Evolutionary conservation across 495 filamentous ascomycete genomes (phyloP), one percentile per base, ranked within the genome.

Genomic region (Penicillium macrosclerotiorum): DNA sequence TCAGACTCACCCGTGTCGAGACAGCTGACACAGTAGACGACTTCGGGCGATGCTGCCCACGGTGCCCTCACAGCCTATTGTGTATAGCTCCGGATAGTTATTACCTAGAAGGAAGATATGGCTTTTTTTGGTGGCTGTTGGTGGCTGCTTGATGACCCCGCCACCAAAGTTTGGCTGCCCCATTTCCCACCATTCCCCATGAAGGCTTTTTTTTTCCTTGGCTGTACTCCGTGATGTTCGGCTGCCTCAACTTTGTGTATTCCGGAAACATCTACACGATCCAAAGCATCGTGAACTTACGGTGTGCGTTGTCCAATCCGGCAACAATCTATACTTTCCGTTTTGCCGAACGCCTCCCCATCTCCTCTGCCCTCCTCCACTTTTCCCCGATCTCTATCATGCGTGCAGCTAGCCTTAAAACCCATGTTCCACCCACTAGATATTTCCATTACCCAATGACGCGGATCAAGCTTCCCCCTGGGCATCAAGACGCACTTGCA

Each of bases 261-360:
- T 32, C 8, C 19, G 23, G 34, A 52, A 29, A 17, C 33, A 29
- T 29, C 20, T 36, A 14, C 33, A 36, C 11, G 11, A 9, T 17
- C 25, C 18, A 46, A 32, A 16, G 1, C 13, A 22, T 19, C 34
- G 8, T 19, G 33, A 37, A 55, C 36, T 55, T 57, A 54, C 57
- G 57, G 57, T 60, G 57, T 60, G 57, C 50, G 47, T 30, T 51
- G 50, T 55, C 12, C 26, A n/a, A n/a, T n/a, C n/a, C n/a, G n/a
- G n/a, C n/a, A 39, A 11, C 4, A 12, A 6, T 14, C 18, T 18
- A 17, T 6, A 23, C 13, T 19, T 23, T 9, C n/a, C n/a, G n/a
- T n/a, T n/a, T n/a, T n/a, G n/a, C n/a, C n/a, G n/a, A n/a, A 45
- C 29, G 9, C 16, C 17, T 17, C 22, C 19, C n/a, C 16, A 7